Conservation (phyloP, 148 eudicot species). For the Nepenthes gracilis region DNA sequence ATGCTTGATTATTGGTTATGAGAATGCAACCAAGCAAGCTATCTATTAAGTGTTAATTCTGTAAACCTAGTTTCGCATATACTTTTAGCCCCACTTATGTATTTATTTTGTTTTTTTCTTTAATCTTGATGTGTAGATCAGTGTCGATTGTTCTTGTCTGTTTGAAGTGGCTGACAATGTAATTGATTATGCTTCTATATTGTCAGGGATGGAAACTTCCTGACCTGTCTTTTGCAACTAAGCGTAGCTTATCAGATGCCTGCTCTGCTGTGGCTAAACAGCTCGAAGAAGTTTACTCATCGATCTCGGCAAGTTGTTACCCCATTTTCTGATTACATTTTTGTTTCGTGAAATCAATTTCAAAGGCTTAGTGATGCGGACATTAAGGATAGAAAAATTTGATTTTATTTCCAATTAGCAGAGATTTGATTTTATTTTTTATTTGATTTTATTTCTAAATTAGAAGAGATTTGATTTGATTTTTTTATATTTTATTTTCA, state of each 20-base stretch:
- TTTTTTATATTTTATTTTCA: no score
- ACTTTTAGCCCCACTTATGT: no score
- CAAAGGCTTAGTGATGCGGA: neutral
- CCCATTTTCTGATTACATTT: neutral
- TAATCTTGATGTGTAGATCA: neutral
- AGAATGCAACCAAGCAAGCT: no score
- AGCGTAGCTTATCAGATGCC: slow-evolving; percentile 73
- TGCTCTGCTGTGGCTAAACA: slow-evolving; percentile 46
- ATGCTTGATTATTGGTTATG: no score
- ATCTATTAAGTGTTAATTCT: no score
- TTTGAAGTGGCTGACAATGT: neutral
- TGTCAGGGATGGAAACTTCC: slow-evolving; percentile 85
- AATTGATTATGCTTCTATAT: slow-evolving; percentile 8
- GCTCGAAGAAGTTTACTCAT: slow-evolving; percentile 62
- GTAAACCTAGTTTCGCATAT: no score
- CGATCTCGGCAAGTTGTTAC: slow-evolving; percentile 49
- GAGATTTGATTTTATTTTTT: no score
- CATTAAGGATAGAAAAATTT: no score
- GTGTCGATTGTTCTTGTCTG: neutral
- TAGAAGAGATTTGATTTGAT: no score
- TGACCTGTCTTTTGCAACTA: slow-evolving; percentile 80
- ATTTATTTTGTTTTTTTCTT: no score
- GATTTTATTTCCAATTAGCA: no score
- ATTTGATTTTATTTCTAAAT: no score
- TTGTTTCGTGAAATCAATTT: neutral